A percentile compares a stretch with the other conserved stretches of the same genome.
phyloP scores from a whole-genome alignment of 2,329 filamentous ascomycete species.

The Xylariaceae sp. region DNA sequence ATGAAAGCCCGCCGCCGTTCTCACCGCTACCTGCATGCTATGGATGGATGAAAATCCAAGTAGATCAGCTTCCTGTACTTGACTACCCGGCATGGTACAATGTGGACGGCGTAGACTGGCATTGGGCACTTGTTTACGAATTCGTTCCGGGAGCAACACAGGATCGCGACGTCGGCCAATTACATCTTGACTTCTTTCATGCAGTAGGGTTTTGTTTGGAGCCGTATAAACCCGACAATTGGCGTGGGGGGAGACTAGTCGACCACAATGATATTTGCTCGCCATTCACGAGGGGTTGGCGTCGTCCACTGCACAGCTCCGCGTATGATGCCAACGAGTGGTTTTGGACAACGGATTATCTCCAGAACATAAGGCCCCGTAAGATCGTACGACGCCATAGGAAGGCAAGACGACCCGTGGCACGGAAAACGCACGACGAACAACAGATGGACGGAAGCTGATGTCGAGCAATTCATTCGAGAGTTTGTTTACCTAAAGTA shows the following conservation, averaged over 20 bases:
- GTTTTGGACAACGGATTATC: too few species aligned
- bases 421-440: too few species aligned
- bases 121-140: not conserved
- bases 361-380: too few species aligned
- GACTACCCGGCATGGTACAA: not conserved
- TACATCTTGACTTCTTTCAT: not conserved
- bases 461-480: too few species aligned
- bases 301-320: too few species aligned
- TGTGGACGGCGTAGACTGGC: not conserved
- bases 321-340: too few species aligned
- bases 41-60: not conserved
- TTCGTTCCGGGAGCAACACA: not conserved
- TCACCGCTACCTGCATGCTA: not conserved
- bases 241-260: not conserved
- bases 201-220: not conserved
- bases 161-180: not conserved
- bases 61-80: not conserved
- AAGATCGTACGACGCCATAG: too few species aligned
- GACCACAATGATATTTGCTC: not conserved
- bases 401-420: too few species aligned
- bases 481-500: too few species aligned
- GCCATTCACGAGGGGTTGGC: not conserved
- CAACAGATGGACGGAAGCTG: too few species aligned
- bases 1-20: not conserved
- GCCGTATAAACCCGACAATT: not conserved